Conservation (phyloP, 139 green algal genomes). For the Chlorella sp. region DNA sequence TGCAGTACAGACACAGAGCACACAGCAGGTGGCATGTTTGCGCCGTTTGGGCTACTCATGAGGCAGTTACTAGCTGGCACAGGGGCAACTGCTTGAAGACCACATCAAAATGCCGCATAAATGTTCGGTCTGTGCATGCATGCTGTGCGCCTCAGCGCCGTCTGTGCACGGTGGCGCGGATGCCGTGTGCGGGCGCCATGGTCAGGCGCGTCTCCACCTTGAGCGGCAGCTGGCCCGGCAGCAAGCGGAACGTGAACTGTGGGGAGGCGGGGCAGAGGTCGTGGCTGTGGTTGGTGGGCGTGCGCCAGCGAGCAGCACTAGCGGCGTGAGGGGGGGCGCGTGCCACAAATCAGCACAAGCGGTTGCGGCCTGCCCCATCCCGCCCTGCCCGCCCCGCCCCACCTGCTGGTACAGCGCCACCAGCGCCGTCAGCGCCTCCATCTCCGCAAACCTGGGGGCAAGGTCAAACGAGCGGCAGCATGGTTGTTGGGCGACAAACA, state of each 20-base stretch:
- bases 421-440: background rate
- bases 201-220: background rate
- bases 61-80: too few relatives aligned
- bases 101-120: too few relatives aligned
- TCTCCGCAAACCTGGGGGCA: background rate
- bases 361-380: too few relatives aligned
- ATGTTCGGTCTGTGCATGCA: too few relatives aligned
- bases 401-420: constrained; percentile 1
- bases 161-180: background rate
- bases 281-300: background rate
- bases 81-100: too few relatives aligned
- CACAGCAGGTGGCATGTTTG: too few relatives aligned
- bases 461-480: too few relatives aligned
- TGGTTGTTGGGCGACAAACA: too few relatives aligned
- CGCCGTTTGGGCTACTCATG: too few relatives aligned
- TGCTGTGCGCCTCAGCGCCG: background rate
- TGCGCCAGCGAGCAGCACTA: background rate
- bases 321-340: too few relatives aligned
- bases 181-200: background rate
- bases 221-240: background rate
- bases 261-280: background rate
- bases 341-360: too few relatives aligned
- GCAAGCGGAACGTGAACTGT: background rate
- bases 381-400: background rate
- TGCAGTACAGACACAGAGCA: too few relatives aligned